Evolutionary conservation across 1,284 basidiomycete genomes (phyloP).

Genomic region (Paramarasmius palmivorus): DNA sequence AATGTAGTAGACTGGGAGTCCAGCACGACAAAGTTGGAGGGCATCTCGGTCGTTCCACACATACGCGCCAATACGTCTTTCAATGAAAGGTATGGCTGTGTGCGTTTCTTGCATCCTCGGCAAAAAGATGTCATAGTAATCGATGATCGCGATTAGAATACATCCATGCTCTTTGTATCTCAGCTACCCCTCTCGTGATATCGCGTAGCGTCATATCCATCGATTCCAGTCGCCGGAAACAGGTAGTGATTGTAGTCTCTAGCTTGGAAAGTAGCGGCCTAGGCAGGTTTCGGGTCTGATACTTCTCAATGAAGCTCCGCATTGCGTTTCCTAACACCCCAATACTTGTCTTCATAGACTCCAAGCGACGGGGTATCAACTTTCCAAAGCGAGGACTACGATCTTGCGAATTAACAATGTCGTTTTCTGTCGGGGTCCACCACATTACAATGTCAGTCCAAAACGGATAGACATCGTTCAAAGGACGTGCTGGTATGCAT

Average conservation of each 20-base stretch:
- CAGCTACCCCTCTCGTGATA: too few relatives aligned
- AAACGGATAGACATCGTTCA: neutral
- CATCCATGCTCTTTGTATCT: too few relatives aligned
- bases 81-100: neutral
- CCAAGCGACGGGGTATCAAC: too few relatives aligned
- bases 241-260: too few relatives aligned
- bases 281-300: too few relatives aligned
- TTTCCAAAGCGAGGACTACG: neutral
- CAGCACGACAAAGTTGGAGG: neutral
- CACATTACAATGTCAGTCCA: neutral
- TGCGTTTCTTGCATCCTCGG: neutral
- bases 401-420: neutral
- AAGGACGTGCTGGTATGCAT: neutral
- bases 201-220: too few relatives aligned
- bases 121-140: neutral
- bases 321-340: too few relatives aligned
- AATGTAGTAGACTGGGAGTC: conserved; percentile 6
- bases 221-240: too few relatives aligned
- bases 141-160: neutral
- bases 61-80: conserved; percentile 4
- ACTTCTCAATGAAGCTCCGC: too few relatives aligned
- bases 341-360: neutral
- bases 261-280: too few relatives aligned
- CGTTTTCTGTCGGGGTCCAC: neutral
- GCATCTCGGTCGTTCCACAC: conserved; percentile 5